Evolutionary conservation across 139 green algal genomes (phyloP).

Genomic region (Ettlia oleoabundans): DNA sequence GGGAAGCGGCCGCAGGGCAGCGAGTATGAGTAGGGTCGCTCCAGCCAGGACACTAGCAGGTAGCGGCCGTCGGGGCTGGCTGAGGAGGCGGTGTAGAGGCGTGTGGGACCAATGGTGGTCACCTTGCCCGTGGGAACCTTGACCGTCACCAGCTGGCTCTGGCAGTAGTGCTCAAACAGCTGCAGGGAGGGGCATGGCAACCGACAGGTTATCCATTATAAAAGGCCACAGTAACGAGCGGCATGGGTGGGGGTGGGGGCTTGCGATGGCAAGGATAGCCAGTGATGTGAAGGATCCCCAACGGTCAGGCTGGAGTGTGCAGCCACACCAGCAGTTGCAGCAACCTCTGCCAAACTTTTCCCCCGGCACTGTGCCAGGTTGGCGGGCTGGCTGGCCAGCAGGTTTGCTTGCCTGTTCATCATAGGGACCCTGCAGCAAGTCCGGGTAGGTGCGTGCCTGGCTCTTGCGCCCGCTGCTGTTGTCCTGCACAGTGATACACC

Average conservation of each 20-base stretch:
- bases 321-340: too few species aligned
- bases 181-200: slow-evolving; percentile 21
- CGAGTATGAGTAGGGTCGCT: slow-evolving; percentile 90
- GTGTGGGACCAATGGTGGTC: slow-evolving; percentile 48
- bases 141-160: slow-evolving; percentile 71
- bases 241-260: background rate
- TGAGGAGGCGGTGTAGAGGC: slow-evolving; percentile 83
- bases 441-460: slow-evolving; percentile 92
- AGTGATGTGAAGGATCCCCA: too few species aligned
- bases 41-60: slow-evolving; percentile 85
- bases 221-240: too few species aligned
- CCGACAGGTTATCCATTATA: too few species aligned
- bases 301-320: too few species aligned
- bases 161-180: slow-evolving; percentile 92
- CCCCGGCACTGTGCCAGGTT: too few species aligned
- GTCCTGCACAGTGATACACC: too few species aligned
- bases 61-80: slow-evolving; percentile 88
- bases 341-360: too few species aligned
- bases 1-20: slow-evolving; percentile 94
- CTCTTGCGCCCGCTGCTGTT: slow-evolving; percentile 75
- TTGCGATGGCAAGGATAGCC: too few species aligned
- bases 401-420: slow-evolving; percentile 84
- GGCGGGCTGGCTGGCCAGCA: too few species aligned
- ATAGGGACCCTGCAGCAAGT: slow-evolving; percentile 91
- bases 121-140: slow-evolving; percentile 59